A percentile compares a stretch with the other conserved stretches of the same genome.
Evolutionary conservation across 2,329 filamentous ascomycete genomes (phyloP).

Genomic region (Aspergillus cejpii): DNA sequence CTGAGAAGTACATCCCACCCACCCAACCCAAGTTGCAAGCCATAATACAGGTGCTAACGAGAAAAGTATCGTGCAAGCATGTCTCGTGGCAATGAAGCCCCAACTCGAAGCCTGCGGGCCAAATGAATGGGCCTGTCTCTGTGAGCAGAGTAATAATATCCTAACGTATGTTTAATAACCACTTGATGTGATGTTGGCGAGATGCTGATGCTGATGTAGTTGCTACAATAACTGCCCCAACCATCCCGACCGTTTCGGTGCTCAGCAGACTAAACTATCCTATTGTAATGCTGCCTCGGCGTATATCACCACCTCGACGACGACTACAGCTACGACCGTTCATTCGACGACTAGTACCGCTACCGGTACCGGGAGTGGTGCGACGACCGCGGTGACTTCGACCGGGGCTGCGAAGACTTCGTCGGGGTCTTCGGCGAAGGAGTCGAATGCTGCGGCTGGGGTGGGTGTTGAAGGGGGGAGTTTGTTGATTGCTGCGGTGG

Average conservation of each 20-base stretch:
- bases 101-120: slow-evolving; percentile 40
- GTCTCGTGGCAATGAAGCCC: slow-evolving; percentile 37
- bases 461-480: not conserved
- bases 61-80: slow-evolving; percentile 46
- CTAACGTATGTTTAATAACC: slow-evolving; percentile 39
- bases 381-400: slow-evolving; percentile 1
- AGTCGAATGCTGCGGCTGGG: slow-evolving; percentile 13
- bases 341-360: too few relatives aligned
- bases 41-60: not conserved
- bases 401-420: slow-evolving; percentile 14
- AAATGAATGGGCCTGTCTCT: slow-evolving; percentile 54
- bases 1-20: slow-evolving; percentile 13
- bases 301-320: slow-evolving; percentile 19
- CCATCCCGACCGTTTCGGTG: slow-evolving; percentile 34
- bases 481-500: not conserved
- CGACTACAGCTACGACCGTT: not conserved
- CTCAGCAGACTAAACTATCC: slow-evolving; percentile 28
- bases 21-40: not conserved
- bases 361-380: too few relatives aligned
- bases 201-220: slow-evolving; percentile 21
- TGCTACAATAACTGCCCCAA: slow-evolving; percentile 61
- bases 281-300: slow-evolving; percentile 42
- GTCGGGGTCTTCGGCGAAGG: not conserved
- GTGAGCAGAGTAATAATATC: slow-evolving; percentile 49
- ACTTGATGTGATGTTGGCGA: slow-evolving; percentile 3